Percentiles rank a stretch among this genome's conserved stretches.
Conservation (phyloP, 176 grass and related monocot species). For the Melocanna baccifera region DNA sequence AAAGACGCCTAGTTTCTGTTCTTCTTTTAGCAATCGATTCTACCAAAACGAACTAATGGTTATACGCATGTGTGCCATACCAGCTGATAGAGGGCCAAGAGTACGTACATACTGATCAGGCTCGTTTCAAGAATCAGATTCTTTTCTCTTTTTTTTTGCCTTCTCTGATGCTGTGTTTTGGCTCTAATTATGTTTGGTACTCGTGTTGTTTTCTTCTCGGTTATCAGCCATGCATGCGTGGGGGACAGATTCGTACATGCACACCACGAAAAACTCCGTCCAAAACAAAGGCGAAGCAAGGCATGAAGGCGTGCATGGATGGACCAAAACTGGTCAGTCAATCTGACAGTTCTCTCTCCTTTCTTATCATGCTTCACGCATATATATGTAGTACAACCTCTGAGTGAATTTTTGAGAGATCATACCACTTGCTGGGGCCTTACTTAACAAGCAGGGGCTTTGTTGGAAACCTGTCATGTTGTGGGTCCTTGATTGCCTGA, state of each 20-base stretch:
- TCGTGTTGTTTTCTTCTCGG: neutral
- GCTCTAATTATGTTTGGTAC: neutral
- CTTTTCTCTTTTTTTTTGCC: too few relatives aligned
- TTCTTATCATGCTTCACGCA: neutral
- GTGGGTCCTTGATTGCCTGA: conserved; percentile 2
- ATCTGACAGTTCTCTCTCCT: conserved; percentile 3
- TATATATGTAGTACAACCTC: neutral
- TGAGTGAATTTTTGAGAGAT: neutral
- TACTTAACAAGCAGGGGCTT: neutral
- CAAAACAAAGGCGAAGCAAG: neutral
- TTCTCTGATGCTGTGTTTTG: neutral
- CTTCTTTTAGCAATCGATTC: neutral
- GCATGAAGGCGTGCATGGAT: neutral
- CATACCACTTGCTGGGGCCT: neutral
- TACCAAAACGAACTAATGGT: neutral
- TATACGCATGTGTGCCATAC: neutral
- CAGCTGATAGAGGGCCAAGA: too few relatives aligned
- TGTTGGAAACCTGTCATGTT: conserved; percentile 3
- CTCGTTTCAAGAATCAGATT: neutral
- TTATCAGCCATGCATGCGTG: neutral
- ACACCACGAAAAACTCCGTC: neutral
- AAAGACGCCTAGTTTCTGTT: too few relatives aligned
- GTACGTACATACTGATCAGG: neutral
- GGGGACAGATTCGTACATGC: neutral
- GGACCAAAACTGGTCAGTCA: neutral